Evolutionary conservation across 2,329 filamentous ascomycete species (phyloP).

Genomic region (Simplicillium sp.): DNA sequence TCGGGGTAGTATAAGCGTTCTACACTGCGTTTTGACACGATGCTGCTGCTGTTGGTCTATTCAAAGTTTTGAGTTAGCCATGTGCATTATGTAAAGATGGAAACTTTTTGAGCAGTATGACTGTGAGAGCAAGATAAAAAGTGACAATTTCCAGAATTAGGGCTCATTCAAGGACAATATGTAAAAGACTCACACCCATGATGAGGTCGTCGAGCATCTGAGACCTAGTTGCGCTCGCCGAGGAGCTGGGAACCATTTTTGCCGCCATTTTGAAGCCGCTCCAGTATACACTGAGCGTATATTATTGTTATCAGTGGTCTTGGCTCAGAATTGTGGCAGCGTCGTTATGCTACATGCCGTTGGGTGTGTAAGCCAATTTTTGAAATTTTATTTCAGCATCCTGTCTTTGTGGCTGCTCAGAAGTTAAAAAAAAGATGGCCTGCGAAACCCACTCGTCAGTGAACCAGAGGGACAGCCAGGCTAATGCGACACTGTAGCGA

Average conservation of each 20-base stretch:
- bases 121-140: neutral
- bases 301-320: too few relatives aligned
- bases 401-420: too few relatives aligned
- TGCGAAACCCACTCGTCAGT: too few relatives aligned
- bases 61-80: neutral
- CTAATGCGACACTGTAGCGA: too few relatives aligned
- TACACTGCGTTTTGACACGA: slow-evolving; percentile 88
- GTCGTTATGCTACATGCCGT: too few relatives aligned
- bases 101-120: too few relatives aligned
- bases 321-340: too few relatives aligned
- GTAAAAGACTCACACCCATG: slow-evolving; percentile 38
- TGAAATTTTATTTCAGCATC: too few relatives aligned
- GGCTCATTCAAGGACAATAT: neutral
- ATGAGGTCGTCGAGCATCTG: slow-evolving; percentile 37
- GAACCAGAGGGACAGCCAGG: too few relatives aligned
- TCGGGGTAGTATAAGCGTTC: slow-evolving; percentile 72
- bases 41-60: slow-evolving; percentile 83
- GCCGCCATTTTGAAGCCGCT: slow-evolving; percentile 1
- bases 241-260: slow-evolving; percentile 1
- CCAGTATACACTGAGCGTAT: too few relatives aligned
- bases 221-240: slow-evolving; percentile 14
- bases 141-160: neutral
- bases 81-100: neutral
- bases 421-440: too few relatives aligned
- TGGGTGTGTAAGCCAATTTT: too few relatives aligned